A percentile compares a stretch with the other conserved stretches of the same genome.
Evolutionary conservation across 768 basidiomycete genomes (phyloP).

Genomic region (Pisolithus microcarpus): DNA sequence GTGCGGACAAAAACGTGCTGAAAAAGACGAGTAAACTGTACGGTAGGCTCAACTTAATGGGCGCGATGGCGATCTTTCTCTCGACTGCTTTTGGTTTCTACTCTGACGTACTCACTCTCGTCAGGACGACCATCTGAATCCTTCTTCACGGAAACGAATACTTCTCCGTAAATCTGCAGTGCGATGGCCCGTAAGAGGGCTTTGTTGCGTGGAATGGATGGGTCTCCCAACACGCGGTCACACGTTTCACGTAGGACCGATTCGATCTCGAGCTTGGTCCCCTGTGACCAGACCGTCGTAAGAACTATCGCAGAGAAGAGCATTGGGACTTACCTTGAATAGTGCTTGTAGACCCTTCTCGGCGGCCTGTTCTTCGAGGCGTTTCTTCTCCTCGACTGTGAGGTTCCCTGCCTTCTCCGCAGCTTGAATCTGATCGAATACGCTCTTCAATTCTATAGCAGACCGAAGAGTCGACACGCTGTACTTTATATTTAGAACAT

Average conservation of each 20-base stretch:
- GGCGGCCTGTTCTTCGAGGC: conserved; percentile 85
- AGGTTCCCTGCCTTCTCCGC: conserved; percentile 82
- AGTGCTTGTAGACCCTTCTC: conserved; percentile 88
- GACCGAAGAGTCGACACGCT: conserved; percentile 81
- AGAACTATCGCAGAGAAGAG: not conserved
- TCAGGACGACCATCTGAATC: conserved; percentile 41
- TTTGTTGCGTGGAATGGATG: conserved; percentile 45
- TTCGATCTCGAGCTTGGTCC: conserved; percentile 87
- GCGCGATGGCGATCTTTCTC: conserved; percentile 31
- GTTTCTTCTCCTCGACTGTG: conserved; percentile 68
- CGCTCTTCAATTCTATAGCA: conserved; percentile 81
- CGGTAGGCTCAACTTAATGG: conserved; percentile 4
- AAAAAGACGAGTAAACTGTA: not conserved
- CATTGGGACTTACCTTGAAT: conserved; percentile 60
- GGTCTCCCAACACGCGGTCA: conserved; percentile 66
- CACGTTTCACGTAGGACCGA: conserved; percentile 85
- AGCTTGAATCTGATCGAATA: conserved; percentile 88
- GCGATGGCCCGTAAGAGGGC: conserved; percentile 71
- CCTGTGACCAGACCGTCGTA: conserved; percentile 35
- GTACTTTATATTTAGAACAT: conserved; percentile 2
- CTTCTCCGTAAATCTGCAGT: conserved; percentile 77
- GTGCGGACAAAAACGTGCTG: not conserved
- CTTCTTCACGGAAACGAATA: conserved; percentile 64
- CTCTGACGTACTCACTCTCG: conserved; percentile 75
- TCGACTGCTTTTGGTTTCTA: conserved; percentile 69